Evolutionary conservation across 805 yeast species (phyloP).

Genomic region (Lachancea fermentati): DNA sequence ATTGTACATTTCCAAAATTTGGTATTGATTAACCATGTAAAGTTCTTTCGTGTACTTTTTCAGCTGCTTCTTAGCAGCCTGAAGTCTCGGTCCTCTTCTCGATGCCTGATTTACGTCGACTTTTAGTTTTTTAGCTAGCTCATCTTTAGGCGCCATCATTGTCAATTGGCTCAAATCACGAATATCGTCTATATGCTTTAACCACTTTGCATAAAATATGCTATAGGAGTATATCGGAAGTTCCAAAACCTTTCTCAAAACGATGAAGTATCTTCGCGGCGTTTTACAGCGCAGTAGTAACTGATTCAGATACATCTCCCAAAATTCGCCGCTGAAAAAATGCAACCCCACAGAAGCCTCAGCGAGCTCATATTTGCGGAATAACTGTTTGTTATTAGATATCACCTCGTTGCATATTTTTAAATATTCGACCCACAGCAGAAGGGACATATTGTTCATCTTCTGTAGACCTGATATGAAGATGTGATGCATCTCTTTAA

Average conservation of each 20-base stretch:
- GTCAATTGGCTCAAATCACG: conserved; percentile 24
- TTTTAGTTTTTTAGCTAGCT: conserved; percentile 21
- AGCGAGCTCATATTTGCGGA: conserved; percentile 29
- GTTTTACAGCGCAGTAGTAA: conserved; percentile 19
- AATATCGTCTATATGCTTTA: conserved; percentile 24
- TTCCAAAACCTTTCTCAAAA: conserved; percentile 28
- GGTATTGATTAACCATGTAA: conserved; percentile 28
- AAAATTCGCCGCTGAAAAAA: conserved; percentile 31
- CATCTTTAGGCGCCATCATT: conserved; percentile 21
- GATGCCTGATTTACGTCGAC: conserved; percentile 18
- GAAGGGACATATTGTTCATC: conserved; percentile 27
- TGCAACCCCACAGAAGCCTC: conserved; percentile 31
- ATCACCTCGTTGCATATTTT: conserved; percentile 27
- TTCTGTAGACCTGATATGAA: conserved; percentile 21
- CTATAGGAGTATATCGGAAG: conserved; percentile 30
- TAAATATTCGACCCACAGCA: conserved; percentile 30
- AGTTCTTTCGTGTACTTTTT: conserved; percentile 27
- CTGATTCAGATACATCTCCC: conserved; percentile 31
- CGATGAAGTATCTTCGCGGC: conserved; percentile 18
- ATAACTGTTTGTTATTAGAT: conserved; percentile 18
- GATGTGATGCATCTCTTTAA: conserved; percentile 22
- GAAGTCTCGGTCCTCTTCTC: conserved; percentile 32
- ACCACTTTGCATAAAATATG: conserved; percentile 29
- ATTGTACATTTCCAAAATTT: conserved; percentile 26
- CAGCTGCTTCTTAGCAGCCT: conserved; percentile 28